Conservation (phyloP, 768 basidiomycete genomes). For the Strobilomyces confusus region DNA sequence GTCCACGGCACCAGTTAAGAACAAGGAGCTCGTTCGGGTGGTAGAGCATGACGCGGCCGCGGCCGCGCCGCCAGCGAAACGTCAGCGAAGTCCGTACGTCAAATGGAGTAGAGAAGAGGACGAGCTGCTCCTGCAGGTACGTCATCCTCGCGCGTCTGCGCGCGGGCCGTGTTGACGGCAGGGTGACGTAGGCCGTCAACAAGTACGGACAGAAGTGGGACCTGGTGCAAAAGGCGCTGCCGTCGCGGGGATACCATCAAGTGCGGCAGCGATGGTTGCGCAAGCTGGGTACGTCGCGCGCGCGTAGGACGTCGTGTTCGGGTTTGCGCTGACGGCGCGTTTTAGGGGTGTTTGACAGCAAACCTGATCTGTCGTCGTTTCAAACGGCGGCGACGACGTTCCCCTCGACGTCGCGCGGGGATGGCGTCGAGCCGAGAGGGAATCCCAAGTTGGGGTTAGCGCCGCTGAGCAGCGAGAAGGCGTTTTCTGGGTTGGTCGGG, state of each 20-base stretch:
- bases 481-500: constrained; percentile 25
- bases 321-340: background rate
- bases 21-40: constrained; percentile 24
- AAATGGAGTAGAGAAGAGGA: constrained; percentile 44
- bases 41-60: constrained; percentile 25
- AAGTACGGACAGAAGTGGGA: constrained; percentile 40
- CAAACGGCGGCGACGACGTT: constrained; percentile 25
- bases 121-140: constrained; percentile 36
- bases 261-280: constrained; percentile 42
- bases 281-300: constrained; percentile 30
- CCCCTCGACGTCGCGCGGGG: constrained; percentile 12
- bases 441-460: constrained; percentile 37
- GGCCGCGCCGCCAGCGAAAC: constrained; percentile 25
- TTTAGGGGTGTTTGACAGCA: constrained; percentile 36
- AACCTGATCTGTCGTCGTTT: constrained; percentile 32
- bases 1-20: constrained; percentile 9
- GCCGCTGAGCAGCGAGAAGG: constrained; percentile 35
- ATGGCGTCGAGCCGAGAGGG: constrained; percentile 25
- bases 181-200: constrained; percentile 30
- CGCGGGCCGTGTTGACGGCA: background rate
- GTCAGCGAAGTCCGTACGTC: constrained; percentile 38
- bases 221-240: constrained; percentile 38
- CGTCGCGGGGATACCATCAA: constrained; percentile 40
- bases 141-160: background rate
- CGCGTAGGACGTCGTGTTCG: background rate